These are phyloP conservation scores for Plasmodium fragile DNA, from an alignment of 169 alveolate genomes.

Conservation along the genomic window DNA sequence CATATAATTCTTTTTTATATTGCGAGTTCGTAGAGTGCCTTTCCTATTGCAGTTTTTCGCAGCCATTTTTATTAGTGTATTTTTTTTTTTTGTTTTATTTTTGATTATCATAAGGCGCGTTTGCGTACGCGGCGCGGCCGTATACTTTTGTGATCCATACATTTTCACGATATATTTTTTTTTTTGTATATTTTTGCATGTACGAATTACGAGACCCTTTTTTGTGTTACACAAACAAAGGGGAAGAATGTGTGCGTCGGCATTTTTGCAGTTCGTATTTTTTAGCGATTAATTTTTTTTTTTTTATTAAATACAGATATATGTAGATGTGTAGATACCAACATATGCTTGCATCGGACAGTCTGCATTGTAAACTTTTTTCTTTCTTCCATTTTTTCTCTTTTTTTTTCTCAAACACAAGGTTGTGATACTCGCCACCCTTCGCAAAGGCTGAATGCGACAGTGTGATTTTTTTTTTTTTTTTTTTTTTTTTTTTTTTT, in stretches of 20 bases:
- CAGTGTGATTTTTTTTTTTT: not conserved
- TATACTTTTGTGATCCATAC: not conserved
- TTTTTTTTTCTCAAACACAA: constrained; percentile 8
- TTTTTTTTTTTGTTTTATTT: constrained; percentile 16
- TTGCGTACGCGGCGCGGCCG: not conserved
- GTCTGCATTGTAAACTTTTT: not conserved
- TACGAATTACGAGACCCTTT: constrained; percentile 27
- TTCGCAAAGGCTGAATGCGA: constrained; percentile 6
- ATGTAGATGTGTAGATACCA: not conserved
- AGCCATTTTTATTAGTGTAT: not conserved
- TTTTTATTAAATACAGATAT: constrained; percentile 16
- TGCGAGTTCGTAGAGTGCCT: not conserved
- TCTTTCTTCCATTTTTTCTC: not conserved
- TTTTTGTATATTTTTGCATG: constrained; percentile 6
- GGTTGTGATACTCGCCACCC: not conserved
- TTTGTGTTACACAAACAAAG: not conserved
- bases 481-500: constrained; percentile 10
- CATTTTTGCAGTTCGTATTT: not conserved
- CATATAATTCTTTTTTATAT: not conserved
- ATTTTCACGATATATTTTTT: not conserved
- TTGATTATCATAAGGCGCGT: constrained; percentile 2
- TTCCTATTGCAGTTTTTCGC: not conserved
- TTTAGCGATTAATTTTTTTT: not conserved
- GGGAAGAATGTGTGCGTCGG: not conserved
- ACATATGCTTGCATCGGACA: constrained; percentile 14